Percentiles rank a stretch among this genome's conserved stretches.
These are phyloP conservation scores for Boletus insuetus DNA, from an alignment of 768 basidiomycete genomes.

Conservation along the genomic window DNA sequence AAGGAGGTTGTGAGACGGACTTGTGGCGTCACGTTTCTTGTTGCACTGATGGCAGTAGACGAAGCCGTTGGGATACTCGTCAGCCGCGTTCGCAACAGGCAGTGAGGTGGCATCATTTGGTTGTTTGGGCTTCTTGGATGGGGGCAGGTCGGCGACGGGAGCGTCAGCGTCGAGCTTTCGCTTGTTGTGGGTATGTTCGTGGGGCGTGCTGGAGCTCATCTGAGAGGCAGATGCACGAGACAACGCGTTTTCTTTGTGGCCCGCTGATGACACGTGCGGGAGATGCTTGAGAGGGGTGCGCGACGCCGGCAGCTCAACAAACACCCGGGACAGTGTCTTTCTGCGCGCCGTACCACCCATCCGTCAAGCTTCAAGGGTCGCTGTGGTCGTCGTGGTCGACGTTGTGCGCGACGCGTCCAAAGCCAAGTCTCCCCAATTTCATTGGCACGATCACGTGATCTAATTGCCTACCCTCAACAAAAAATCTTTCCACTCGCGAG, in stretches of 20 bases:
- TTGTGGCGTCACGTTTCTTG: conserved; percentile 51
- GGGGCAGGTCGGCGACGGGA: conserved; percentile 15
- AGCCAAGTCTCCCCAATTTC: conserved; percentile 6
- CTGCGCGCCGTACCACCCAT: conserved; percentile 31
- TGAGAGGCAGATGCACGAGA: conserved; percentile 36
- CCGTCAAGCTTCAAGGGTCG: not conserved
- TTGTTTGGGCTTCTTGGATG: conserved; percentile 28
- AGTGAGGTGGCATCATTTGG: conserved; percentile 18
- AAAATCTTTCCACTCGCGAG: conserved; percentile 15
- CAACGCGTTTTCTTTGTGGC: conserved; percentile 45
- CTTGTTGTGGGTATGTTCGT: conserved; percentile 39
- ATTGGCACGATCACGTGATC: conserved; percentile 33
- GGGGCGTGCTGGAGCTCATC: conserved; percentile 29
- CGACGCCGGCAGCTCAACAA: conserved; percentile 54
- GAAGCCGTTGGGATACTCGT: conserved; percentile 37
- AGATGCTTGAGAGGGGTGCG: conserved; percentile 19
- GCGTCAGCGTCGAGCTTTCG: conserved; percentile 44
- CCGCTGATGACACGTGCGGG: conserved; percentile 29
- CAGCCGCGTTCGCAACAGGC: conserved; percentile 17
- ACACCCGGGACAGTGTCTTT: conserved; percentile 41
- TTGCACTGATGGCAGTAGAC: conserved; percentile 74
- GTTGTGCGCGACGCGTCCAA: conserved; percentile 23
- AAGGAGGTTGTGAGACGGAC: conserved; percentile 34
- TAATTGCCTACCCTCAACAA: conserved; percentile 31
- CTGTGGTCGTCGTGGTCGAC: conserved; percentile 18